phyloP scores from a whole-genome alignment of 257 asterid genomes.

The Nyctanthes arbortristis region DNA sequence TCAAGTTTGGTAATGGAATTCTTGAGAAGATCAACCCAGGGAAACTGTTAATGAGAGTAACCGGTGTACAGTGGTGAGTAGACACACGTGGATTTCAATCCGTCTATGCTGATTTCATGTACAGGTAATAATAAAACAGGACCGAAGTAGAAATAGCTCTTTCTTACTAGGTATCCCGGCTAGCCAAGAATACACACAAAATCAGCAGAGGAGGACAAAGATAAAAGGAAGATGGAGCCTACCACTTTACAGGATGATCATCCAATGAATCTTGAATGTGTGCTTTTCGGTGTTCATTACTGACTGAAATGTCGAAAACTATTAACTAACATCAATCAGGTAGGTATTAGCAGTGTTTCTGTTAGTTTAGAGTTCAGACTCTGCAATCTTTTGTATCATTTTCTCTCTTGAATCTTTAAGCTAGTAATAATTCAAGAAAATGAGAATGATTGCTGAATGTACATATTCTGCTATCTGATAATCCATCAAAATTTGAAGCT shows the following conservation, averaged over 20 bases:
- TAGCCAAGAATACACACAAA: too few relatives aligned
- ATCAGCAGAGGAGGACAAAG: not conserved
- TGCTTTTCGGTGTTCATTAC: not conserved
- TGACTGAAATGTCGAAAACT: not conserved
- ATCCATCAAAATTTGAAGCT: not conserved
- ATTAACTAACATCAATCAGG: not conserved
- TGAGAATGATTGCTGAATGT: not conserved
- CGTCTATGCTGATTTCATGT: not conserved
- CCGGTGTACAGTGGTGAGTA: not conserved
- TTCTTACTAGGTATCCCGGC: not conserved
- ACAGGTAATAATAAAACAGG: not conserved
- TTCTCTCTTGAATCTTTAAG: not conserved
- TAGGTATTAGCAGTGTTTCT: not conserved
- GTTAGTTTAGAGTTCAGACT: not conserved
- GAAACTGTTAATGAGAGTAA: not conserved
- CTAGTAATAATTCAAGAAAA: not conserved
- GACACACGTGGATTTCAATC: not conserved
- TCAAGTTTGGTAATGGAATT: conserved; percentile 70
- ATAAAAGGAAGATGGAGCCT: not conserved
- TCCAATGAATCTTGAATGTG: not conserved
- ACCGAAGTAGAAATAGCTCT: not conserved
- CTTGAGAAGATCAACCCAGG: conserved; percentile 52
- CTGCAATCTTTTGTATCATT: not conserved
- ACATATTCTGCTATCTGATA: not conserved
- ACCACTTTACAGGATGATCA: not conserved